Conservation (phyloP, 441 rosid genomes). For the Mallotus japonicus region DNA sequence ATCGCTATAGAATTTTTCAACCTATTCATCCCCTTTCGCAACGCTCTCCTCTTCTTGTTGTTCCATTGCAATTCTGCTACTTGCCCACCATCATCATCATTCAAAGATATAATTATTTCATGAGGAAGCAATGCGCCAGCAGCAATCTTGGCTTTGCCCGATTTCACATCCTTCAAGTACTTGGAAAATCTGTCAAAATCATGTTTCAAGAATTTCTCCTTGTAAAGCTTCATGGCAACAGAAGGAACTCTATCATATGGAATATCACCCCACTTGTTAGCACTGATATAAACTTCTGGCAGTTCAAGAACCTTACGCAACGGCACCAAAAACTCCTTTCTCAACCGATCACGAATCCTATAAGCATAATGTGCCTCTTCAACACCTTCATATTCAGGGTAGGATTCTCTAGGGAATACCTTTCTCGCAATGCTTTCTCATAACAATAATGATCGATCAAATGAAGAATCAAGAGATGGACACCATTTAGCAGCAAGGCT, state of each 20-base stretch:
- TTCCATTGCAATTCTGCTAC: neutral
- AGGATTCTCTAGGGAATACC: conserved; percentile 1
- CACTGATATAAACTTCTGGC: conserved; percentile 22
- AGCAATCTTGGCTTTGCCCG: neutral
- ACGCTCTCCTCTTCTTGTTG: neutral
- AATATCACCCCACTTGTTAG: neutral
- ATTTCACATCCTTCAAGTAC: conserved; percentile 13
- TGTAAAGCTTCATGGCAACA: conserved; percentile 14
- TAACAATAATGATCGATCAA: neutral
- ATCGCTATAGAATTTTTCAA: conserved; percentile 9
- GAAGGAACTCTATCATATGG: conserved; percentile 15
- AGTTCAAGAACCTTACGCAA: conserved; percentile 23
- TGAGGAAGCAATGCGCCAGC: conserved; percentile 21
- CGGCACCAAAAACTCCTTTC: conserved; percentile 20
- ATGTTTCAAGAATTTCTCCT: conserved; percentile 6
- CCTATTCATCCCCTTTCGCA: neutral
- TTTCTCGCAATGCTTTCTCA: conserved; percentile 16
- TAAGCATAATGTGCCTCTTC: conserved; percentile 19
- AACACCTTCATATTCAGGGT: conserved; percentile 2
- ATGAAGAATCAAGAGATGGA: conserved; percentile 20
- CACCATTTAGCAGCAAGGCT: conserved; percentile 20
- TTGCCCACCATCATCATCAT: neutral
- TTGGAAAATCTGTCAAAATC: neutral
- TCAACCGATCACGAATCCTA: conserved; percentile 16
- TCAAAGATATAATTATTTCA: conserved; percentile 6